Evolutionary conservation across 1,284 basidiomycete species (phyloP).

Genomic region (Malassezia brasiliensis): DNA sequence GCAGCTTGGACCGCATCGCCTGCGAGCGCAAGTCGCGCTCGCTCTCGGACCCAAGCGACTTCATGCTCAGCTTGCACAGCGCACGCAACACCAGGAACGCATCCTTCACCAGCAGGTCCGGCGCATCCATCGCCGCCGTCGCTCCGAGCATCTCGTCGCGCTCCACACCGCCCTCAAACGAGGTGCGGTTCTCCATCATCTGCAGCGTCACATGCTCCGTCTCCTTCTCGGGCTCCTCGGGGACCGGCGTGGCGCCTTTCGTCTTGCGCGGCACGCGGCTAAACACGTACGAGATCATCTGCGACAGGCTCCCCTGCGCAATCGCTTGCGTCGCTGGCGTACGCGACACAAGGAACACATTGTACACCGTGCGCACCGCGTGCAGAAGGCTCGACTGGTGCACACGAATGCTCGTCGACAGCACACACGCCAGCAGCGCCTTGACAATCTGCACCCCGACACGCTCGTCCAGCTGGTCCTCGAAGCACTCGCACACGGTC

Average conservation of each 20-base stretch:
- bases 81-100: slow-evolving; percentile 46
- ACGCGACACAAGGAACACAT: slow-evolving; percentile 44
- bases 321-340: slow-evolving; percentile 42
- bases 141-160: slow-evolving; percentile 30
- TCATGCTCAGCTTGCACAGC: slow-evolving; percentile 48
- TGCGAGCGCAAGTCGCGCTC: slow-evolving; percentile 46
- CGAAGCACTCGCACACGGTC: slow-evolving; percentile 44
- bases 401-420: slow-evolving; percentile 39
- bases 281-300: slow-evolving; percentile 47
- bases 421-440: slow-evolving; percentile 42
- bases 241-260: neutral
- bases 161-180: slow-evolving; percentile 41
- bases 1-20: slow-evolving; percentile 46
- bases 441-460: slow-evolving; percentile 46
- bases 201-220: slow-evolving; percentile 28
- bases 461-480: slow-evolving; percentile 40
- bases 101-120: slow-evolving; percentile 46
- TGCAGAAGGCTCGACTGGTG: slow-evolving; percentile 45
- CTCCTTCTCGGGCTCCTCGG: slow-evolving; percentile 7
- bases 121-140: slow-evolving; percentile 30
- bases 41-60: slow-evolving; percentile 41
- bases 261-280: slow-evolving; percentile 29
- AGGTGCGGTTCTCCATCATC: slow-evolving; percentile 37
- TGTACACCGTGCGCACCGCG: slow-evolving; percentile 51
- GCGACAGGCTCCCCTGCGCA: slow-evolving; percentile 43